phyloP scores from a whole-genome alignment of 768 basidiomycete species.

The Scleroderma bovista region DNA sequence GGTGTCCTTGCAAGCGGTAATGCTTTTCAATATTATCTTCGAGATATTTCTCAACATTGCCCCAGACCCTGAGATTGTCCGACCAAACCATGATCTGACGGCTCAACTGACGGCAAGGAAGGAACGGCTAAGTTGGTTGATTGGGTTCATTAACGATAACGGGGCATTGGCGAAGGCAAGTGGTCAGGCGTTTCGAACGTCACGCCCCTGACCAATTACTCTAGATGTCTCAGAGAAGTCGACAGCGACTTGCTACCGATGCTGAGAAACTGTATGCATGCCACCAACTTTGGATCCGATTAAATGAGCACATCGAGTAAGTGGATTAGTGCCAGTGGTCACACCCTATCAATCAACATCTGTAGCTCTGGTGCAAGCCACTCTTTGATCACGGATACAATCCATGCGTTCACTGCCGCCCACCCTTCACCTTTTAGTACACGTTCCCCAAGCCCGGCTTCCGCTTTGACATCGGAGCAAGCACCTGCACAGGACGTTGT shows the following conservation, averaged over 20 bases:
- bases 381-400: constrained; percentile 65
- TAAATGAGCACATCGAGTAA: constrained; percentile 64
- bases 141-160: constrained; percentile 86
- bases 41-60: background rate
- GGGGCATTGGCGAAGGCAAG: constrained; percentile 68
- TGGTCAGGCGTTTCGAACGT: background rate
- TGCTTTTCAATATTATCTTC: background rate
- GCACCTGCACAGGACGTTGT: constrained; percentile 66
- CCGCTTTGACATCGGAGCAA: constrained; percentile 38
- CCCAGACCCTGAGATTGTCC: constrained; percentile 61
- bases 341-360: background rate
- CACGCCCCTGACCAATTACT: constrained; percentile 1
- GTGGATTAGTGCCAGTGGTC: constrained; percentile 15
- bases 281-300: constrained; percentile 73
- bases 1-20: constrained; percentile 71
- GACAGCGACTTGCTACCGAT: constrained; percentile 71
- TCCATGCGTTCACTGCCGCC: constrained; percentile 60
- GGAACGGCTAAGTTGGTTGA: constrained; percentile 76
- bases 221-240: constrained; percentile 76
- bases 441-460: constrained; percentile 8
- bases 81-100: constrained; percentile 73
- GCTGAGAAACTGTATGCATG: constrained; percentile 84
- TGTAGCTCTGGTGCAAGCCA: constrained; percentile 49
- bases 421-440: constrained; percentile 8
- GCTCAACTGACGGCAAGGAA: constrained; percentile 72